Evolutionary conservation across 768 basidiomycete genomes (phyloP), one percentile per base, ranked within the genome.

Genomic region (Serendipita indica): DNA sequence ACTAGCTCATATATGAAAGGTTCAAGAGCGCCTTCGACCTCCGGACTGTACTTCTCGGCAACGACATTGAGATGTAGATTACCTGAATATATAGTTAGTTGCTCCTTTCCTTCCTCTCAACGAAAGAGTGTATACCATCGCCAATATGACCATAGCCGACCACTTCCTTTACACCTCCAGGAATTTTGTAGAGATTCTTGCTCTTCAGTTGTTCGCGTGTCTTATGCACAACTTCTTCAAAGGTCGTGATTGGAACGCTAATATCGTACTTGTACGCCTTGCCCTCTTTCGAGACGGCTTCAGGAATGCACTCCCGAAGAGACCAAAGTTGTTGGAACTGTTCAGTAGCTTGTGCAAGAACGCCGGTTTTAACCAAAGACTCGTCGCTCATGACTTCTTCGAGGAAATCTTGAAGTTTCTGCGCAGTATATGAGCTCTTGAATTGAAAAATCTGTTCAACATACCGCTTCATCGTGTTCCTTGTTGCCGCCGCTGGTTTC

Each of bases 261-360:
- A 99, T 79, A 65, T 96, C 92, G 67, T 98, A 99, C 72, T 99
- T 99, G 75, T 97, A 98, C 3, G 84, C 82, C 64, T 90, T 91
- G 39, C 96, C 96, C 68, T 89, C 83, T 68, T 97, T 97, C 35
- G 87, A 86, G 3, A 87, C 79, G 3, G 91, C 88, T 69, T 99
- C 96, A 1, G 96, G 81, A 25, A 98, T 77, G 14, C 87, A 83
- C 72, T 99, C 96, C 27, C 94, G 84, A 18, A 97, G 74, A 0
- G 83, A 81, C 96, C 96, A 98, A 1, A 99, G 71, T 0, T 86
- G 84, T 0, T 83, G 78, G 66, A 93, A 89, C 68, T 99, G 94
- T 0, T 84, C 79, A 20, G 89, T 84, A 28, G 85, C 86, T 66
- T 97, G 92, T 0, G 96, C 87, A 30, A 97, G 76, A 2, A 90